Conservation (phyloP, 148 eudicot genomes). For the Amaranthus palmeri region DNA sequence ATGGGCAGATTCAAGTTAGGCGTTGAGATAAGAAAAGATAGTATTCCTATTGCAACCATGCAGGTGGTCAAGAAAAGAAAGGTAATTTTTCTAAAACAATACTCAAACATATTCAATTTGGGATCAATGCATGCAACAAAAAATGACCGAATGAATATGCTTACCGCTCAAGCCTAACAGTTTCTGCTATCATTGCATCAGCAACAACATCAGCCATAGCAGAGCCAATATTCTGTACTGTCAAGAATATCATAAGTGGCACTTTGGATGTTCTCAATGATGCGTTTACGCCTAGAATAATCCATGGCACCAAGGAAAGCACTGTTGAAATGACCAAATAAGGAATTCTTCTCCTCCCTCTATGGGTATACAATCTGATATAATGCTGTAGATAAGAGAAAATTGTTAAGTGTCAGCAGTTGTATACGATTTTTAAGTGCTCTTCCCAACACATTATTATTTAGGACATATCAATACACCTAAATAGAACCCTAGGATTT, state of each 20-base stretch:
- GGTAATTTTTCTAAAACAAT: background rate
- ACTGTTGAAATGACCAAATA: constrained; percentile 72
- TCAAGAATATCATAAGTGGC: constrained; percentile 61
- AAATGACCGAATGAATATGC: constrained; percentile 10
- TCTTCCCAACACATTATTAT: background rate
- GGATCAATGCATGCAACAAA: background rate
- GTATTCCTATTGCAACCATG: background rate
- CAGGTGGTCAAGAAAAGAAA: background rate
- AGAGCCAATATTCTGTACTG: constrained; percentile 85
- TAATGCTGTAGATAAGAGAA: constrained; percentile 53
- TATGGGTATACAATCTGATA: constrained; percentile 93
- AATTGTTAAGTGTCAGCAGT: constrained; percentile 12
- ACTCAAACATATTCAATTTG: background rate
- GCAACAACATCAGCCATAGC: constrained; percentile 99
- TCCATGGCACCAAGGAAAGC: constrained; percentile 83
- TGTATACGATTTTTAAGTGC: background rate
- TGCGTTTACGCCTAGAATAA: constrained; percentile 48
- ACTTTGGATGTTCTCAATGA: constrained; percentile 51
- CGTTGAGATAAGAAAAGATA: background rate
- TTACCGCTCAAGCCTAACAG: constrained; percentile 80
- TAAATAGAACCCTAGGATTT: background rate
- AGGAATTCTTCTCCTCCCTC: constrained; percentile 77
- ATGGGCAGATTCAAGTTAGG: constrained; percentile 17
- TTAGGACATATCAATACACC: background rate
- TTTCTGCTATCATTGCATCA: constrained; percentile 99